These are phyloP conservation scores for Fusarium secorum DNA, from an alignment of 2,329 filamentous ascomycete genomes.

Conservation along the genomic window DNA sequence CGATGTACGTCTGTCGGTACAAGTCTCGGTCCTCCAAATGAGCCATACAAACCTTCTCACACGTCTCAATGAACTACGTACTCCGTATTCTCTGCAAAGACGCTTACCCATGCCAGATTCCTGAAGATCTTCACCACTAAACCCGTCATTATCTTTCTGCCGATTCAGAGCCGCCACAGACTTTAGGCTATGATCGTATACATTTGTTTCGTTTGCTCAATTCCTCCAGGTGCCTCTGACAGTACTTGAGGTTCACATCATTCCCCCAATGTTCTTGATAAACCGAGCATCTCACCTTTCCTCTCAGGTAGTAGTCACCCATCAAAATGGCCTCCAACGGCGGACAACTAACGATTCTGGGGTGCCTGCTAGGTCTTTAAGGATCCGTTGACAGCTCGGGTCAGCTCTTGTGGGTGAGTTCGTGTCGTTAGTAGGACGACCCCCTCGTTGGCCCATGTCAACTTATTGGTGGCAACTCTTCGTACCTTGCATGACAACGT, in stretches of 20 bases:
- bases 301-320: background rate
- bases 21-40: background rate
- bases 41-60: conserved; percentile 1
- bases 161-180: conserved; percentile 4
- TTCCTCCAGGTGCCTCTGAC: conserved; percentile 8
- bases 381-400: conserved; percentile 20
- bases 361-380: conserved; percentile 4
- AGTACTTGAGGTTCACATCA: background rate
- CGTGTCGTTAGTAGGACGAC: conserved; percentile 24
- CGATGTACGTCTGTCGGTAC: conserved; percentile 3
- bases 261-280: conserved; percentile 2
- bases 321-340: conserved; percentile 21
- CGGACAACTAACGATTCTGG: conserved; percentile 21
- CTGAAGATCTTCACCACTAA: conserved; percentile 29
- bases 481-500: conserved; percentile 42
- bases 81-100: background rate
- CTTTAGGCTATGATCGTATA: background rate
- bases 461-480: conserved; percentile 24
- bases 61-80: background rate
- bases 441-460: conserved; percentile 15
- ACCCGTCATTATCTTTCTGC: conserved; percentile 10
- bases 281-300: conserved; percentile 1
- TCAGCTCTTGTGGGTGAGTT: conserved; percentile 19
- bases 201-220: conserved; percentile 16
- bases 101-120: conserved; percentile 8